Evolutionary conservation across 306 rosid species (phyloP).

Genomic region (Begonia peltatifolia): DNA sequence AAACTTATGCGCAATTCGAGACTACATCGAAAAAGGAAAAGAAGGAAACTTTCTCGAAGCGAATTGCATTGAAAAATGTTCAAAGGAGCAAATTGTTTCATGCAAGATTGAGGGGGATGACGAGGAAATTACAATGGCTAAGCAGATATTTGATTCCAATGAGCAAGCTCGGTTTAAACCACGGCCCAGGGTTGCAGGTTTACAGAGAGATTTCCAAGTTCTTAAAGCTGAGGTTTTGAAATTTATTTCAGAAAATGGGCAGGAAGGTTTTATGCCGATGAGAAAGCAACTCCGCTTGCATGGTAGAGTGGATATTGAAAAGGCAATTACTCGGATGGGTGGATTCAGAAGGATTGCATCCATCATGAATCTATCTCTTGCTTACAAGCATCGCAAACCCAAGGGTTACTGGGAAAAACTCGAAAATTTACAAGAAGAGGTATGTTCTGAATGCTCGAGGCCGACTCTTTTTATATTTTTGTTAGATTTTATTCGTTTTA

Average conservation of each 20-base stretch:
- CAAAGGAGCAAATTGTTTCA: conserved; percentile 19
- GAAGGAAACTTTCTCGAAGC: conserved; percentile 14
- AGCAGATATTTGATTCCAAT: conserved; percentile 14
- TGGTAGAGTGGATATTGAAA: conserved; percentile 79
- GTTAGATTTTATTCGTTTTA: background rate
- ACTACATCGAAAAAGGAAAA: conserved; percentile 44
- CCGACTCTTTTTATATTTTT: too few relatives aligned
- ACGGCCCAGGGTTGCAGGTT: conserved; percentile 63
- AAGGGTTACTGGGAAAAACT: conserved; percentile 87
- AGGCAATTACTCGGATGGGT: conserved; percentile 82
- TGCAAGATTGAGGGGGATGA: conserved; percentile 16
- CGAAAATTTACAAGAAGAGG: conserved; percentile 67
- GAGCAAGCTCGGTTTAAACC: conserved; percentile 25
- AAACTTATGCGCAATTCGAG: conserved; percentile 74
- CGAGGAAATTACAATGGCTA: conserved; percentile 11
- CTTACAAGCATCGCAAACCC: conserved; percentile 81
- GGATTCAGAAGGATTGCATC: conserved; percentile 77
- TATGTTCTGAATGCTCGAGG: conserved; percentile 1
- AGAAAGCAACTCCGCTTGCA: conserved; percentile 76
- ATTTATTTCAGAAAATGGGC: conserved; percentile 67
- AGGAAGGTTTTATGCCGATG: conserved; percentile 95
- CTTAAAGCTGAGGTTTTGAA: conserved; percentile 59
- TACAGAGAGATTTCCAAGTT: conserved; percentile 71
- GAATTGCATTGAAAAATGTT: conserved; percentile 16
- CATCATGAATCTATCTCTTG: conserved; percentile 65